Conservation (phyloP, 2,329 filamentous ascomycete genomes). For the Trichoderma aggressivum region DNA sequence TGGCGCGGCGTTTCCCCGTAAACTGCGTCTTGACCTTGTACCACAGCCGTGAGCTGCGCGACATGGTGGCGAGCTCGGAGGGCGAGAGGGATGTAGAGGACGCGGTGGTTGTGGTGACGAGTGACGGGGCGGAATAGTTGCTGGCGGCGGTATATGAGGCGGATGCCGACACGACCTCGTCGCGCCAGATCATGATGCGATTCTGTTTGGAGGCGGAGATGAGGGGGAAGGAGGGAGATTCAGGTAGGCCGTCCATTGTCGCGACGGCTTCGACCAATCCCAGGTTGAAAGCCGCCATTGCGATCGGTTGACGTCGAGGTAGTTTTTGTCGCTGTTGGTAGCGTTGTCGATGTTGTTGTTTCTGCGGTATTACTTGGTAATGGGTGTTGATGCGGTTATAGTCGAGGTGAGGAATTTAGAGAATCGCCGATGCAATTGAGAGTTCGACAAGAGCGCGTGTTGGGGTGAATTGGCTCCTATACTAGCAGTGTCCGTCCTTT, state of each 20-base stretch:
- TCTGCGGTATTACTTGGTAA: neutral
- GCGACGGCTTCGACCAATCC: neutral
- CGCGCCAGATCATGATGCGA: conserved; percentile 49
- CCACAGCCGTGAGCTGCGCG: conserved; percentile 27
- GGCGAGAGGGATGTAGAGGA: conserved; percentile 29
- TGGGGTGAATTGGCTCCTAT: neutral
- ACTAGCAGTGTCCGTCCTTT: neutral
- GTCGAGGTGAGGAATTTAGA: neutral
- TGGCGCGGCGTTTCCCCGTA: conserved; percentile 22
- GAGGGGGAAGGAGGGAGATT: conserved; percentile 19
- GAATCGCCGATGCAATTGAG: neutral
- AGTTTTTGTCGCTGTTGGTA: neutral
- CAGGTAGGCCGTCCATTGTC: conserved; percentile 5
- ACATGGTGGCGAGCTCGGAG: conserved; percentile 24
- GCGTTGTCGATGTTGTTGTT: neutral
- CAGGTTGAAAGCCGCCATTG: neutral
- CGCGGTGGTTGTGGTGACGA: conserved; percentile 32
- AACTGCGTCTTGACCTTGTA: conserved; percentile 25
- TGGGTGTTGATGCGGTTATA: neutral
- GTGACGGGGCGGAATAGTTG: conserved; percentile 32
- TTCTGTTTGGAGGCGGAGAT: conserved; percentile 36
- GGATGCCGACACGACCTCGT: conserved; percentile 42
- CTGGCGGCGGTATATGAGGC: conserved; percentile 27
- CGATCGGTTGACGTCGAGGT: neutral
- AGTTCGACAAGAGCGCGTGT: neutral